phyloP scores from a whole-genome alignment of 2,329 filamentous ascomycete genomes.

The Aspergillus felis region DNA sequence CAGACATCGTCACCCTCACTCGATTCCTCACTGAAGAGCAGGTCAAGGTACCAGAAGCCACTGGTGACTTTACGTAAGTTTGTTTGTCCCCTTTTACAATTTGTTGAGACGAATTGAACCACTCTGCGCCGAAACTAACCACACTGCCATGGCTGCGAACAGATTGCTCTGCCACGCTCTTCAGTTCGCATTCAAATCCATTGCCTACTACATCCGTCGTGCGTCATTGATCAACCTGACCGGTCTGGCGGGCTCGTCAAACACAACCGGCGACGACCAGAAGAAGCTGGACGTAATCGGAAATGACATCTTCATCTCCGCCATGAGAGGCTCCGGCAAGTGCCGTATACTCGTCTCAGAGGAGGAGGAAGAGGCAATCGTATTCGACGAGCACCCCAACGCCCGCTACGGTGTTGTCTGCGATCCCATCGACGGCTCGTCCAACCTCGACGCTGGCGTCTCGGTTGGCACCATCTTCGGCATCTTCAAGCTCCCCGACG shows the following conservation, averaged over 20 bases:
- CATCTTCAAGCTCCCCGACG: constrained; percentile 83
- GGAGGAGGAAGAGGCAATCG: constrained; percentile 90
- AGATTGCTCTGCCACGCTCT: constrained; percentile 95
- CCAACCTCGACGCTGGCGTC: constrained; percentile 95
- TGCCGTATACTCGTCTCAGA: constrained; percentile 94
- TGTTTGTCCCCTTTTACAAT: background rate
- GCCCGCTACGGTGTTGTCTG: constrained; percentile 92
- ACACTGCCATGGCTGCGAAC: background rate
- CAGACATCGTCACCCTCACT: constrained; percentile 91
- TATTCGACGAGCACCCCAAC: constrained; percentile 69
- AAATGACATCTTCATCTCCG: constrained; percentile 94
- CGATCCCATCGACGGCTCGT: constrained; percentile 96
- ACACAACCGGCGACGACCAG: constrained; percentile 94
- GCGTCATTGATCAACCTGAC: constrained; percentile 93
- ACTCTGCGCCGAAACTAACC: background rate
- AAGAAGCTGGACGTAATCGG: constrained; percentile 99
- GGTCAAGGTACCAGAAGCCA: constrained; percentile 85
- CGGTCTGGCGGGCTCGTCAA: constrained; percentile 89
- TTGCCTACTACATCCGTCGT: constrained; percentile 97
- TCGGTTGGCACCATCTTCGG: constrained; percentile 97
- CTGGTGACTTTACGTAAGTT: constrained; percentile 94
- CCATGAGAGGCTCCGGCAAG: constrained; percentile 89
- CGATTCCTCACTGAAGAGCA: constrained; percentile 97
- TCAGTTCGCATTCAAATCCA: constrained; percentile 99
- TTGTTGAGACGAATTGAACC: background rate